Evolutionary conservation across 2,329 filamentous ascomycete genomes (phyloP), one percentile per base, ranked within the genome.

Genomic region (Thermochaetoides dissita): DNA sequence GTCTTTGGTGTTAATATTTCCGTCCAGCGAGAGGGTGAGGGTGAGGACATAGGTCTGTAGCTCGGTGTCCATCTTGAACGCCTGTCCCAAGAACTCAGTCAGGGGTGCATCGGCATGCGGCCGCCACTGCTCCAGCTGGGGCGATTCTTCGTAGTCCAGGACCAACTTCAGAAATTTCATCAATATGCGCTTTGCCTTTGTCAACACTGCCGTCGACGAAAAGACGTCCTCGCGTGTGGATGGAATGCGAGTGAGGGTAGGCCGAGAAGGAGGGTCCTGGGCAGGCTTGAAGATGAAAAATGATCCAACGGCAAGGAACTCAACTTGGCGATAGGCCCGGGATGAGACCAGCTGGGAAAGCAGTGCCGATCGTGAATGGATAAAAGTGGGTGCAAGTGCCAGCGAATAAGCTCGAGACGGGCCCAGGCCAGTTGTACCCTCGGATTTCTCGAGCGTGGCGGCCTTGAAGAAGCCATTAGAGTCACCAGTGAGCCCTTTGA

Each of bases 131-230:
- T 71, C 71, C 39, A 53, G 59, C 55, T 75, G 74, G 40, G 58
- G 57, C 41, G 68, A 65, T n/a, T 62, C 45, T 51, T 83, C 74
- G 53, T 80, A 81, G 52, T 86, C 75, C 46, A 79, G 68, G 41
- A 94, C 81, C 57, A 91, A 89, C 59, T 89, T 88, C 55, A 96
- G 71, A 54, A 95, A 93, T 60, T 93, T 94, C 81, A 95, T 94
- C 54, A 96, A 63, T 8, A 75, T 74, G 41, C 89, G 79, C 65
- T 96, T 96, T 6, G 85, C 78, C 49, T 82, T 81, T 51, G 82
- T 72, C 37, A 85, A 76, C 43, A 96, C 83, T 24, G 71, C 69
- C 32, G 75, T 74, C 57, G 86, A 81, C 38, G 80, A 75, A 59
- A 95, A 95, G 36, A 96, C 77, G 63, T 95, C 89, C 63, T 98